phyloP scores from a whole-genome alignment of 2,329 filamentous ascomycete species.

The Aspergillus sojae region DNA sequence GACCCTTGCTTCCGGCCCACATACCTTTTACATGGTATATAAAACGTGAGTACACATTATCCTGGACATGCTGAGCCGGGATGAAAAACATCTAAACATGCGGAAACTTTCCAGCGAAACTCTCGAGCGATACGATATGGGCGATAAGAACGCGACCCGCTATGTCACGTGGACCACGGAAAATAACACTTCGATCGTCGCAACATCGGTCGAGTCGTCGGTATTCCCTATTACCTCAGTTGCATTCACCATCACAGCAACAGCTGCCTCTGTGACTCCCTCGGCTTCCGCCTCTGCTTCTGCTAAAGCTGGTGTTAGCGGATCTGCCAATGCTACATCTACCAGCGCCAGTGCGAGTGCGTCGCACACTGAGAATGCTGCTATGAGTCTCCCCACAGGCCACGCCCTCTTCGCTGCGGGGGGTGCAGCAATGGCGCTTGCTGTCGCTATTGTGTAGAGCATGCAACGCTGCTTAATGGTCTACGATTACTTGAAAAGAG shows the following conservation, averaged over 20 bases:
- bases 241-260: neutral
- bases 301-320: neutral
- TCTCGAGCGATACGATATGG: neutral
- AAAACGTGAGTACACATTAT: neutral
- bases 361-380: neutral
- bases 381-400: neutral
- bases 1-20: neutral
- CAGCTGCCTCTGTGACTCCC: neutral
- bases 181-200: too few relatives aligned
- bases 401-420: neutral
- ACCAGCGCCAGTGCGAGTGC: neutral
- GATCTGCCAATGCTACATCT: neutral
- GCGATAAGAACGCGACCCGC: neutral
- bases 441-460: neutral
- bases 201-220: neutral
- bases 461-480: neutral
- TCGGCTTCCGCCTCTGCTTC: neutral
- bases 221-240: neutral
- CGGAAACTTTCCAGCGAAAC: neutral
- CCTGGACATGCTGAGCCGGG: neutral
- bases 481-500: neutral
- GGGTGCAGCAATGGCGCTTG: neutral
- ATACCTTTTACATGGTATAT: neutral
- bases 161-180: neutral
- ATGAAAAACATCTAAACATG: neutral